Evolutionary conservation across 2,329 filamentous ascomycete genomes (phyloP), one percentile per base, ranked within the genome.

Genomic region (Cladosporium sp.): DNA sequence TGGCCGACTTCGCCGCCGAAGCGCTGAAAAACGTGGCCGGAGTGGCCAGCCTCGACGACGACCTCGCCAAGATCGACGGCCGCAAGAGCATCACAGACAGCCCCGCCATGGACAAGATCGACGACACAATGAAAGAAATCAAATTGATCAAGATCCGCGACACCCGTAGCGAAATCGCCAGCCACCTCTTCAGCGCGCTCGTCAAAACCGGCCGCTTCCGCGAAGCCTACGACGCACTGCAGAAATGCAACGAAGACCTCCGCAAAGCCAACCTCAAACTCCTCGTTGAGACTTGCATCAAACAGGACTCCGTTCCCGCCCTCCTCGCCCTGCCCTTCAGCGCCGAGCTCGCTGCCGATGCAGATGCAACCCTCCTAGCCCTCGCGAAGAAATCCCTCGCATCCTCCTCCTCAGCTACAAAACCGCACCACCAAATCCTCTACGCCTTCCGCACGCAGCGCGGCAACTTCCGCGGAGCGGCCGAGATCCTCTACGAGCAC

Each of bases 371-470:
- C 36, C 82, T 99, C 10, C 78, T 83, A 6, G 83, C 86, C 35
- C 84, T 90, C 65, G 91, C 89, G 70, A 83, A 83, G 62, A 82
- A 83, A 57, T 84, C 87, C 35, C 77, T 84, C 42, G 88, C 90
- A 57, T 78, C 75, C 25, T 73, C 71, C 34, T 64, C 68, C 28
- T 58, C 57, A 8, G 25, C 57, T 5, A 60, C 61, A 9, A 82
- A 85, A 0, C 89, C 90, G 3, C 96, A 92, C 69, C 90, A 94
- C 69, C 89, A 93, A 66, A 88, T 97, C 57, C 83, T 97, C 48
- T 96, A 97, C 71, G 87, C 92, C 3, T 97, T 93, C 84, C 86
- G 94, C 52, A 87, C 96, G 63, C 86, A 86, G 61, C 87, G 87
- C 64, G 85, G 85, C 67, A 90, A 97, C 75, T 96, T 91, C 79